Base-by-base conservation (phyloP, 2,329 filamentous ascomycete species). In the Sarocladium strictum region DNA sequence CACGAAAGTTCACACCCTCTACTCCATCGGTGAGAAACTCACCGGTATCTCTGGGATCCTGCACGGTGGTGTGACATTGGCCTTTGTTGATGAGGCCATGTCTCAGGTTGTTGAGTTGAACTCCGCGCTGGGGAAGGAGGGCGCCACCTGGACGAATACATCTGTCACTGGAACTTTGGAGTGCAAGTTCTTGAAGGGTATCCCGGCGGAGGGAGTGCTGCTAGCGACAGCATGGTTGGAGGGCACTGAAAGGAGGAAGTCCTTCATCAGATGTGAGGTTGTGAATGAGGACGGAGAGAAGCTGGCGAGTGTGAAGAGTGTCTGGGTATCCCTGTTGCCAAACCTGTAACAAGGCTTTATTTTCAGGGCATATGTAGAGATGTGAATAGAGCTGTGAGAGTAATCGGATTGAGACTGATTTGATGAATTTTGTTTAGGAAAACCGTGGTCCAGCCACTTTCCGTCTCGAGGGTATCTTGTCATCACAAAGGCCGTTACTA, bases 51-150 rank as follows among this genome's bases (percentile, higher is more conserved):
- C 64, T 1, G 60, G 60, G 7, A 56, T 72, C 10, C 57, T 71
- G 2, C 71, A 73, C 54, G 71, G 71, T 6, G 71, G 71, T 11
- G 58, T 72, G 45, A 61, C 63, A 9, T 65, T 65, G 33, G 60
- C 70, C 4, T 57, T 73, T 53, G 56, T 69, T 23, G 71, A 74
- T 49, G 71, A 73, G 62, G 58, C 65, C 4, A 66, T 70, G 58
- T 69, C 69, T 3, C 60, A 62, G 2, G 55, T 74, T 17, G 64
- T 68, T 21, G 70, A 72, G 51, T 58, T 72, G 6, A 74, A 74
- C 26, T 54, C 58, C 19, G 64, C 63, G 0, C 58, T 72, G 35
- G 63, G 63, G 2, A 70, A 72, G 56, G 54, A 63, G 1, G 63
- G 62, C 0, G 57, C 60, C 12, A 58, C 64, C 0, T 69, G 66